Evolutionary conservation across 116 monocot species (phyloP).

Genomic region (Phalaenopsis hybrid): DNA sequence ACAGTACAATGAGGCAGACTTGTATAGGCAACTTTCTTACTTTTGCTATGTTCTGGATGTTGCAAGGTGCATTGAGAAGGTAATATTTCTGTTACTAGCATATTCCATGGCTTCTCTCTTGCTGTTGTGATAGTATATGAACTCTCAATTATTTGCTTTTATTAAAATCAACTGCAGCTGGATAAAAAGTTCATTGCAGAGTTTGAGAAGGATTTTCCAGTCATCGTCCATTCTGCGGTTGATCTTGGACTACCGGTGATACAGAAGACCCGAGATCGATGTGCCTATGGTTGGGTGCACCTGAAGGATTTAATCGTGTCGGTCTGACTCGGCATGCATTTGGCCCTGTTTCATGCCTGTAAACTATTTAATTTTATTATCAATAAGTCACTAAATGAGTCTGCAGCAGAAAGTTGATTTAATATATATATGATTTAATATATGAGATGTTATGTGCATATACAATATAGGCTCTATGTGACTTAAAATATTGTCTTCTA

Average conservation of each 20-base stretch:
- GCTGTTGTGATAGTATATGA: not conserved
- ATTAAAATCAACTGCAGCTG: slow-evolving; percentile 31
- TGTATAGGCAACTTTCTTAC: slow-evolving; percentile 86
- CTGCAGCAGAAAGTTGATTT: too few relatives aligned
- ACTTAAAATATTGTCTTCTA: too few relatives aligned
- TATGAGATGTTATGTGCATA: too few relatives aligned
- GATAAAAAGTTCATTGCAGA: slow-evolving; percentile 23
- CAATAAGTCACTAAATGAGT: too few relatives aligned
- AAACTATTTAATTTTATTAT: too few relatives aligned
- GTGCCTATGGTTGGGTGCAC: slow-evolving; percentile 73
- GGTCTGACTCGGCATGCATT: too few relatives aligned
- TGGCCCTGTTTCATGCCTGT: too few relatives aligned
- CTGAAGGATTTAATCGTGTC: slow-evolving; percentile 5
- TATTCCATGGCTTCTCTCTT: not conserved
- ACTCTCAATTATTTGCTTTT: not conserved
- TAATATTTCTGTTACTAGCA: slow-evolving; percentile 12
- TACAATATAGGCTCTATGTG: too few relatives aligned
- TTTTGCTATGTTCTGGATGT: slow-evolving; percentile 68
- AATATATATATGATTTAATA: too few relatives aligned
- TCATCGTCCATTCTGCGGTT: slow-evolving; percentile 20
- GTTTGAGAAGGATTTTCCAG: slow-evolving; percentile 50
- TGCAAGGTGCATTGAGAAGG: slow-evolving; percentile 64
- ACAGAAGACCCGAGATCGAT: slow-evolving; percentile 56
- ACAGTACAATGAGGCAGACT: slow-evolving; percentile 83
- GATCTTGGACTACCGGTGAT: slow-evolving; percentile 41